phyloP scores from a whole-genome alignment of 2,329 filamentous ascomycete species.

The Xylaria sp. region DNA sequence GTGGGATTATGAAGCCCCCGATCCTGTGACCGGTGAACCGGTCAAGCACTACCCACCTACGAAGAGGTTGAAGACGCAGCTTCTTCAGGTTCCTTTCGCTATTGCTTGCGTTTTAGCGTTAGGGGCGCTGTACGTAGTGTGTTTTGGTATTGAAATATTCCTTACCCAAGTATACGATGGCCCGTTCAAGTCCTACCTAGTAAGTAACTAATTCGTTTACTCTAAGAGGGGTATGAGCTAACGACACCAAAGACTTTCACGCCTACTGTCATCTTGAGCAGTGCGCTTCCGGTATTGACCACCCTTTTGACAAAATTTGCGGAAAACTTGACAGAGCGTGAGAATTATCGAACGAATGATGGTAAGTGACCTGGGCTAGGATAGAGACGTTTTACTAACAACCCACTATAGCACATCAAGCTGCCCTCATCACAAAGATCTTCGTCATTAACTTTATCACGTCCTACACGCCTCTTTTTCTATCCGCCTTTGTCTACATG shows the following conservation, averaged over 20 bases:
- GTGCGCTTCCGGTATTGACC: constrained; percentile 81
- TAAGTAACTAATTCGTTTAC: constrained; percentile 55
- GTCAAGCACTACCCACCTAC: constrained; percentile 79
- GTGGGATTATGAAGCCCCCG: constrained; percentile 79
- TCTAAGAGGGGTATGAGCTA: constrained; percentile 27
- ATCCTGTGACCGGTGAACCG: constrained; percentile 84
- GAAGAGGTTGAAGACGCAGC: constrained; percentile 79
- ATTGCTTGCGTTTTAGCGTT: constrained; percentile 76
- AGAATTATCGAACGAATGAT: constrained; percentile 93
- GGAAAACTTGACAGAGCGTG: constrained; percentile 79
- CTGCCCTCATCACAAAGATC: constrained; percentile 88
- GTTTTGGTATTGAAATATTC: constrained; percentile 95
- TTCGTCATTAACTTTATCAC: constrained; percentile 98
- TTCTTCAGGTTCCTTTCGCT: constrained; percentile 87
- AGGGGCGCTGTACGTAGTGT: constrained; percentile 83
- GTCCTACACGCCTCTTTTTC: constrained; percentile 89
- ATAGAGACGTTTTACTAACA: constrained; percentile 39
- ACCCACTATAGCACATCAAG: constrained; percentile 71
- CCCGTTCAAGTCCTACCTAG: constrained; percentile 85
- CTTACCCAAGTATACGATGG: constrained; percentile 94
- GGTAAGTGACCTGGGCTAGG: constrained; percentile 50
- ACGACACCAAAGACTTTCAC: constrained; percentile 74
- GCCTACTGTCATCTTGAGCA: constrained; percentile 87
- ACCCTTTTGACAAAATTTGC: constrained; percentile 81
- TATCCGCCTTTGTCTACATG: constrained; percentile 94